Conservation (phyloP, 139 green algal species). For the Chlorella vulgaris region DNA sequence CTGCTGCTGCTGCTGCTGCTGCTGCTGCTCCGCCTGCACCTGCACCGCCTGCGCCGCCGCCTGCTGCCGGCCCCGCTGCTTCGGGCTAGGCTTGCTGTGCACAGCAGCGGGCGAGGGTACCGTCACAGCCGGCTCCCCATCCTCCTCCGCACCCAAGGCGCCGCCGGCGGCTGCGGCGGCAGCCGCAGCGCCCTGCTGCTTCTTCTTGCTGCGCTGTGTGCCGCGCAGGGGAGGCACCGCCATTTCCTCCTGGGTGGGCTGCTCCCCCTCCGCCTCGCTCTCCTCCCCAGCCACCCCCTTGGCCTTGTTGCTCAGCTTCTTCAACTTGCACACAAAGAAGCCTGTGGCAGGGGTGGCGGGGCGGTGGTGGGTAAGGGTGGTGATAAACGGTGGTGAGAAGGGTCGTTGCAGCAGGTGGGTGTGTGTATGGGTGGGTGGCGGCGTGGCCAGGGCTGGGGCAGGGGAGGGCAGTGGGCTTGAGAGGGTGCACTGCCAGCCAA, state of each 20-base stretch:
- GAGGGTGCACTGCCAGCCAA: neutral
- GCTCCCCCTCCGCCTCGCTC: slow-evolving; percentile 36
- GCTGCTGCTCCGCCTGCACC: slow-evolving; percentile 22
- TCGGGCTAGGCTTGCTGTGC: neutral
- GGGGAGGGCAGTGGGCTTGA: neutral
- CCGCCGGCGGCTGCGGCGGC: slow-evolving; percentile 20
- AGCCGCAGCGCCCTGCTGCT: slow-evolving; percentile 2
- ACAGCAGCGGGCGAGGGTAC: too few species aligned
- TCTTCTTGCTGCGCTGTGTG: neutral
- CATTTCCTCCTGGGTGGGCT: slow-evolving; percentile 3
- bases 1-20: neutral
- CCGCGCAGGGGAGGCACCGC: neutral
- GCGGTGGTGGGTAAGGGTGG: neutral
- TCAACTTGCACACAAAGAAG: slow-evolving; percentile 99
- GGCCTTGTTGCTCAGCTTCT: slow-evolving; percentile 91
- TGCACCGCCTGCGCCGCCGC: neutral
- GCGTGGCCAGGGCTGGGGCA: too few species aligned
- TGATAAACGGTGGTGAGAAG: neutral
- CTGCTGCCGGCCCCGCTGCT: neutral
- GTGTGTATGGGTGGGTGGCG: too few species aligned
- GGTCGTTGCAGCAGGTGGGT: neutral
- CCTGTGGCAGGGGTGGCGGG: slow-evolving; percentile 48
- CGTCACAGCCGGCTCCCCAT: neutral
- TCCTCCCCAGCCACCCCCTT: slow-evolving; percentile 47
- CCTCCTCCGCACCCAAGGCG: slow-evolving; percentile 40